These are phyloP conservation scores for Antitrichia curtipendula DNA, from an alignment of 225 moss, liverwort and hornwort species.

Conservation along the genomic window DNA sequence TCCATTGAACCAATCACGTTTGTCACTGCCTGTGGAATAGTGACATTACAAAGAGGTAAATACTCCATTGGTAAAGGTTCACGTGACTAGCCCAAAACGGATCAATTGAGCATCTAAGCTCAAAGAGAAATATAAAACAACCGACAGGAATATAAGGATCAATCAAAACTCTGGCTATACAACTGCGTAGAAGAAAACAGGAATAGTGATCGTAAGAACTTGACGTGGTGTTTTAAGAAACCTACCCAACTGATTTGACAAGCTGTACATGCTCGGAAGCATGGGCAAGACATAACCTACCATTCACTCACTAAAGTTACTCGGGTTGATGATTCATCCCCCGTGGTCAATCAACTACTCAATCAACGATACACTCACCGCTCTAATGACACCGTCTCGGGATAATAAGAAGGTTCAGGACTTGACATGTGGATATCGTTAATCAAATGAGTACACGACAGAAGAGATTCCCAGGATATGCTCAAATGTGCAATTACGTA, in stretches of 20 bases:
- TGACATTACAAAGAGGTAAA: not conserved
- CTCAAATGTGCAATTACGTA: not conserved
- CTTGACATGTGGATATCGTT: not conserved
- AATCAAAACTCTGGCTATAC: not conserved
- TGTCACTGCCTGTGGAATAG: constrained; percentile 44
- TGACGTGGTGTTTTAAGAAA: not conserved
- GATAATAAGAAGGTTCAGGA: not conserved
- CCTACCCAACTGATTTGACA: not conserved
- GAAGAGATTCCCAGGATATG: not conserved
- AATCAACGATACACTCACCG: not conserved
- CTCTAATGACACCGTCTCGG: not conserved
- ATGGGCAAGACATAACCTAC: not conserved
- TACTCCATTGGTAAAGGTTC: not conserved
- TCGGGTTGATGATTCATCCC: not conserved
- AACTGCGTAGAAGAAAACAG: not conserved
- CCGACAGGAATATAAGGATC: not conserved
- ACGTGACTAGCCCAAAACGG: not conserved
- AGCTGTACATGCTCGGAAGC: not conserved
- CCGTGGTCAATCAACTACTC: not conserved
- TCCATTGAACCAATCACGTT: constrained; percentile 55
- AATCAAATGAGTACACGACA: not conserved
- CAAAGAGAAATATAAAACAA: not conserved
- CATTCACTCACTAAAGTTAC: not conserved
- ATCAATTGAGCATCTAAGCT: not conserved
- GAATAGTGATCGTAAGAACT: not conserved